Evolutionary conservation across 2,329 filamentous ascomycete genomes (phyloP).

Genomic region (Penicillium sp.): DNA sequence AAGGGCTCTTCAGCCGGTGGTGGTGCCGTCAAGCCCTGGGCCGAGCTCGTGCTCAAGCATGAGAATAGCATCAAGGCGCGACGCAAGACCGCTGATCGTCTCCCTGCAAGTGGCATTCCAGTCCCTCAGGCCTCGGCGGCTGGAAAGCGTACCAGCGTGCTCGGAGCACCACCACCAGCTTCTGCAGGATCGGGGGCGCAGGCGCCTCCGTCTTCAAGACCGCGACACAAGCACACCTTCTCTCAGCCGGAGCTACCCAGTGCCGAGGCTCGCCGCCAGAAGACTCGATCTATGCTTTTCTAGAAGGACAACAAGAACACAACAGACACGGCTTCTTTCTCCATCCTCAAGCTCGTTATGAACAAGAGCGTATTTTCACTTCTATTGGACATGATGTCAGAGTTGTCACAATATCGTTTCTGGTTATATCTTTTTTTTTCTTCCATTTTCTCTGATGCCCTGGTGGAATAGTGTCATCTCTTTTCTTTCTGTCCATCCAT

Average conservation of each 20-base stretch:
- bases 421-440: constrained; percentile 12
- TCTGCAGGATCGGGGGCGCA: constrained; percentile 23
- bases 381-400: constrained; percentile 22
- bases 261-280: constrained; percentile 35
- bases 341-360: constrained; percentile 4
- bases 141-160: constrained; percentile 19
- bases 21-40: constrained; percentile 52
- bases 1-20: constrained; percentile 44
- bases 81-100: constrained; percentile 24
- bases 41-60: constrained; percentile 53
- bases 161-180: constrained; percentile 9
- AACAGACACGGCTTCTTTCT: neutral
- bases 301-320: constrained; percentile 13
- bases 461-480: constrained; percentile 3
- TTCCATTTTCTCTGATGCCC: neutral
- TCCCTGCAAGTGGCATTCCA: constrained; percentile 15
- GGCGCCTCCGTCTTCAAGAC: constrained; percentile 26
- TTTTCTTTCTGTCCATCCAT: constrained; percentile 5
- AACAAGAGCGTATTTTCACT: constrained; percentile 13
- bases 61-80: constrained; percentile 35
- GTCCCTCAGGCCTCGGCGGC: constrained; percentile 18
- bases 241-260: constrained; percentile 36
- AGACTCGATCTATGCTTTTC: constrained; percentile 39
- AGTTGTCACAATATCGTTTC: constrained; percentile 21
- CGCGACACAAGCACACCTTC: constrained; percentile 36